Percentiles rank a stretch among this genome's conserved stretches.
Conservation (phyloP, 768 basidiomycete species). For the Rhodotorula toruloides region DNA sequence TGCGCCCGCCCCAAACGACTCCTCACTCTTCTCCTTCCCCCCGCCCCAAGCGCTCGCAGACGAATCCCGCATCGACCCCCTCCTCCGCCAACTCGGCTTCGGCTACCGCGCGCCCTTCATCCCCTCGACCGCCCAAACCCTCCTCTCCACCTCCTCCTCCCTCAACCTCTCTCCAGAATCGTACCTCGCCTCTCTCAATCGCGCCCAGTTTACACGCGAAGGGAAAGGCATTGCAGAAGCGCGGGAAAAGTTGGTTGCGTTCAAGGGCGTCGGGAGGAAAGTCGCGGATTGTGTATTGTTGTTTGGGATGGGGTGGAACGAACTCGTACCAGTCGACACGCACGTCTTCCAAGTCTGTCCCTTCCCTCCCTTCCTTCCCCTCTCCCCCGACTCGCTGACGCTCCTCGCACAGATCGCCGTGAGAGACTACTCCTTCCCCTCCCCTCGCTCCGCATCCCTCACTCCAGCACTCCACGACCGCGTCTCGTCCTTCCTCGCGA, state of each 20-base stretch:
- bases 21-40: slow-evolving; percentile 74
- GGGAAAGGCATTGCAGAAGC: slow-evolving; percentile 43
- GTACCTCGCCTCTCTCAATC: slow-evolving; percentile 31
- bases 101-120: slow-evolving; percentile 93
- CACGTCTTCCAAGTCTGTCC: slow-evolving; percentile 83
- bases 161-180: slow-evolving; percentile 10
- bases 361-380: background rate
- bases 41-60: slow-evolving; percentile 61
- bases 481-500: slow-evolving; percentile 58
- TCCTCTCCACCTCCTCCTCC: slow-evolving; percentile 51
- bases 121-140: slow-evolving; percentile 71
- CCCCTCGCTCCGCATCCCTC: slow-evolving; percentile 57
- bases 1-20: slow-evolving; percentile 40
- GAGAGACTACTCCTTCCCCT: slow-evolving; percentile 42
- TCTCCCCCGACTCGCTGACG: no score
- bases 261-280: slow-evolving; percentile 89
- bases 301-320: slow-evolving; percentile 53
- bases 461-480: slow-evolving; percentile 71
- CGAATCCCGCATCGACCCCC: slow-evolving; percentile 56
- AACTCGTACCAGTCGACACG: slow-evolving; percentile 90
- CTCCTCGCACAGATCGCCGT: slow-evolving; percentile 36
- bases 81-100: slow-evolving; percentile 78
- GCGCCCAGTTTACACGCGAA: background rate
- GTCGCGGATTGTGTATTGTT: slow-evolving; percentile 73
- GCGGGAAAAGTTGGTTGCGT: slow-evolving; percentile 67